phyloP scores from a whole-genome alignment of 306 rosid genomes.

The Fragaria vesca region DNA sequence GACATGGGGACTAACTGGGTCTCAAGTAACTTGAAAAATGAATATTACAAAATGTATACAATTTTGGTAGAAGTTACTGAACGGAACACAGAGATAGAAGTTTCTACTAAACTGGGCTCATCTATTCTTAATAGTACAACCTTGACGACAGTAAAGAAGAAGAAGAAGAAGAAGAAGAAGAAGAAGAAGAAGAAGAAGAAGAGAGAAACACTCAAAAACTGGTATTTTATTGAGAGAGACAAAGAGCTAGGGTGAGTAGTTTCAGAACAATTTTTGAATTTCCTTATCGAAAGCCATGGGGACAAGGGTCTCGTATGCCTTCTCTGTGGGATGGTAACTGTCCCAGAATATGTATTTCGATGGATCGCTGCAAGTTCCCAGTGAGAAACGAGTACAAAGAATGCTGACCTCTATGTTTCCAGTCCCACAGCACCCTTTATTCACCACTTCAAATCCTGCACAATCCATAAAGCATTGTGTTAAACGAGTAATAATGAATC shows the following conservation, averaged over 20 bases:
- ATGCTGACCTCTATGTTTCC: constrained; percentile 57
- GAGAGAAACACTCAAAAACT: neutral
- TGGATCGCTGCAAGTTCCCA: constrained; percentile 34
- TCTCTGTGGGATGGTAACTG: constrained; percentile 58
- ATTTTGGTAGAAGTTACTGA: no score
- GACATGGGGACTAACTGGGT: no score
- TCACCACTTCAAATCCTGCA: constrained; percentile 56
- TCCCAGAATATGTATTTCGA: constrained; percentile 65
- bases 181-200: neutral
- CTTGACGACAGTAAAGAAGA: neutral
- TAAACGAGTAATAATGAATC: neutral
- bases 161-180: no score
- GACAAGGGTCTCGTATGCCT: constrained; percentile 33
- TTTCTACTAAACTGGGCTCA: neutral
- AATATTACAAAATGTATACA: no score
- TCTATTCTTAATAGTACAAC: neutral
- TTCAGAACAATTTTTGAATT: constrained; percentile 43
- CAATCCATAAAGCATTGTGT: neutral
- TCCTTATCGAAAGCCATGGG: constrained; percentile 18
- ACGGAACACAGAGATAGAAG: neutral
- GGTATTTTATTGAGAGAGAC: neutral
- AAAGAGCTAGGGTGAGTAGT: neutral
- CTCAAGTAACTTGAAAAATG: no score
- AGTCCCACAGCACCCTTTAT: constrained; percentile 78
- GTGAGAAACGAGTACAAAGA: constrained; percentile 40